These are phyloP conservation scores for Nicotiana rustica DNA, from an alignment of 305 asterid species.

Conservation along the genomic window DNA sequence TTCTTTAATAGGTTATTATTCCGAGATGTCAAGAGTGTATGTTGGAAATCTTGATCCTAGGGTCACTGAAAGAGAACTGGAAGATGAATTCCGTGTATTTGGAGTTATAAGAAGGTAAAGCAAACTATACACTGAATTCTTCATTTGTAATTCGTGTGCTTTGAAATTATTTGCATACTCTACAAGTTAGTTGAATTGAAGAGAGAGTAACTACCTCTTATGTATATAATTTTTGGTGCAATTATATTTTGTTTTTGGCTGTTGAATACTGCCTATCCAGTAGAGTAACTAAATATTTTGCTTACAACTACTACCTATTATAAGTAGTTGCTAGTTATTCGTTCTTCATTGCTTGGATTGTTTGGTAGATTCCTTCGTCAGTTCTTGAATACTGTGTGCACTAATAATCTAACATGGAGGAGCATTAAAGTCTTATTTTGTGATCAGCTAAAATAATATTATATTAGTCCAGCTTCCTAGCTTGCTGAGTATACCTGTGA, in stretches of 20 bases:
- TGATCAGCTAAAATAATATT: neutral
- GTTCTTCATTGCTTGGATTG: neutral
- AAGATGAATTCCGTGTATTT: constrained; percentile 86
- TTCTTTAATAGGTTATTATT: constrained; percentile 36
- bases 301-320: neutral
- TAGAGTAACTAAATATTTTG: neutral
- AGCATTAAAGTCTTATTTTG: constrained; percentile 3
- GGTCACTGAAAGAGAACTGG: constrained; percentile 87
- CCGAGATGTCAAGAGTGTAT: constrained; percentile 84
- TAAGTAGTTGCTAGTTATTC: neutral
- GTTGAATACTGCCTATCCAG: neutral
- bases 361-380: neutral
- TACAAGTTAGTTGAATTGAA: too few relatives aligned
- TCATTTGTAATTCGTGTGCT: neutral
- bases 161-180: neutral
- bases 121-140: neutral
- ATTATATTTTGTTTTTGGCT: neutral
- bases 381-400: neutral
- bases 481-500: neutral
- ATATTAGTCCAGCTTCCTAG: neutral
- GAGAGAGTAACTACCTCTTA: neutral
- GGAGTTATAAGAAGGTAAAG: constrained; percentile 86
- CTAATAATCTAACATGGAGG: neutral
- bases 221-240: neutral
- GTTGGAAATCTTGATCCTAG: constrained; percentile 91